Conservation (phyloP, 306 rosid species). For the Gillenia trifoliata region DNA sequence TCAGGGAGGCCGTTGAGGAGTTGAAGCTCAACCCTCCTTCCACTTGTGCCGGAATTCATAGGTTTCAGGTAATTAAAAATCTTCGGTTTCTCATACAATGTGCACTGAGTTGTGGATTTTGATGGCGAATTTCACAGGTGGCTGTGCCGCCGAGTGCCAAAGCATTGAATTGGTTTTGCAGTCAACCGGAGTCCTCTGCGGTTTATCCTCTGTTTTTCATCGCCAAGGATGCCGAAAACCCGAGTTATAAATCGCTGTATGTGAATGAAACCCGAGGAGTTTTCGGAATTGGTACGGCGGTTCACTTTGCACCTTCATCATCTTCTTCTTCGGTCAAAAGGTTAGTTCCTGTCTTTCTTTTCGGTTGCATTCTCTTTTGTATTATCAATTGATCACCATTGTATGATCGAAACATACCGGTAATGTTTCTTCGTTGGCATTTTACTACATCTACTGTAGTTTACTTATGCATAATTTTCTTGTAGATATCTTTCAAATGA, state of each 20-base stretch:
- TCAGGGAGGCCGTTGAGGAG: slow-evolving; percentile 54
- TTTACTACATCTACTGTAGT: not conserved
- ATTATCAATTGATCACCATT: not conserved
- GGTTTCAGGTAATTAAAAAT: slow-evolving; percentile 59
- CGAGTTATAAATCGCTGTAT: slow-evolving; percentile 47
- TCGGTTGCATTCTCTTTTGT: too few species aligned
- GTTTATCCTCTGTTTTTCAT: slow-evolving; percentile 71
- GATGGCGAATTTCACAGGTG: slow-evolving; percentile 48
- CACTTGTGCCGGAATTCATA: slow-evolving; percentile 48
- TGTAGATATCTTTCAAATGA: slow-evolving; percentile 64
- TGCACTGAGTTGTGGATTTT: slow-evolving; percentile 1
- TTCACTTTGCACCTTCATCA: slow-evolving; percentile 41
- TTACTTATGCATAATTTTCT: slow-evolving; percentile 5
- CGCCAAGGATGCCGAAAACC: slow-evolving; percentile 51
- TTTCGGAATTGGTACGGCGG: slow-evolving; percentile 76
- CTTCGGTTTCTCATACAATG: not conserved
- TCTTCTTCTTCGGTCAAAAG: slow-evolving; percentile 37
- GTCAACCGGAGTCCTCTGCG: slow-evolving; percentile 58
- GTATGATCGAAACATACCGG: not conserved
- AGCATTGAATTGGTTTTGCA: slow-evolving; percentile 75
- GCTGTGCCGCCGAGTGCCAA: slow-evolving; percentile 79
- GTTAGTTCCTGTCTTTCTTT: slow-evolving; percentile 20
- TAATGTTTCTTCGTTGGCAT: not conserved
- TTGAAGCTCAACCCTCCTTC: slow-evolving; percentile 52
- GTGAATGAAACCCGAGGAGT: slow-evolving; percentile 66